These are phyloP conservation scores for Penicillium sp. DNA, from an alignment of 2,329 filamentous ascomycete genomes.

Conservation along the genomic window DNA sequence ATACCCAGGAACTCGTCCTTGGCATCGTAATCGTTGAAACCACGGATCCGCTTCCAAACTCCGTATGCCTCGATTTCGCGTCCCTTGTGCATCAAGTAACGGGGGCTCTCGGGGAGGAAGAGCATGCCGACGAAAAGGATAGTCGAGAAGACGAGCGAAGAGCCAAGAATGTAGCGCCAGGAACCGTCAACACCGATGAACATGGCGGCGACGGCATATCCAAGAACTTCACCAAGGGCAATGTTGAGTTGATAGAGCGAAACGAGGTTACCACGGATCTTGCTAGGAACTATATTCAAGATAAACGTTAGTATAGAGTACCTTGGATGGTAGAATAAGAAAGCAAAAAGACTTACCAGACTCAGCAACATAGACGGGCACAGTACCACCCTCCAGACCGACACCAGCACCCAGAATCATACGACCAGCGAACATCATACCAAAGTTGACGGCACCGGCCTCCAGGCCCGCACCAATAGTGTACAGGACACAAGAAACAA, in stretches of 20 bases:
- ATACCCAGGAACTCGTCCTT: slow-evolving; percentile 72
- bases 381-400: slow-evolving; percentile 71
- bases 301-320: neutral
- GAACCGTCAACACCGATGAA: slow-evolving; percentile 69
- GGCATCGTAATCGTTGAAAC: slow-evolving; percentile 56
- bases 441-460: slow-evolving; percentile 67
- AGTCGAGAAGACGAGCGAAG: slow-evolving; percentile 68
- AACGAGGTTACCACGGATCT: slow-evolving; percentile 69
- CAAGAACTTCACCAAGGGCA: slow-evolving; percentile 70
- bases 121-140: slow-evolving; percentile 65
- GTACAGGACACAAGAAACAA: slow-evolving; percentile 68
- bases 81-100: slow-evolving; percentile 70
- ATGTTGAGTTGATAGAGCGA: slow-evolving; percentile 76
- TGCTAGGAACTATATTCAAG: slow-evolving; percentile 54
- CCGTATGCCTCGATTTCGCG: slow-evolving; percentile 60
- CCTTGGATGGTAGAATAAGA: neutral
- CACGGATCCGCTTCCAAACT: slow-evolving; percentile 73
- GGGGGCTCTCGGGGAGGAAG: slow-evolving; percentile 69
- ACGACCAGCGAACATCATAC: slow-evolving; percentile 68
- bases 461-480: slow-evolving; percentile 68
- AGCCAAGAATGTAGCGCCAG: slow-evolving; percentile 74
- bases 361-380: slow-evolving; percentile 73
- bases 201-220: slow-evolving; percentile 71
- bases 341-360: slow-evolving; percentile 26
- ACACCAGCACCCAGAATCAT: slow-evolving; percentile 70